Evolutionary conservation across 2,329 filamentous ascomycete species (phyloP).

Genomic region (Alternaria infectoria): DNA sequence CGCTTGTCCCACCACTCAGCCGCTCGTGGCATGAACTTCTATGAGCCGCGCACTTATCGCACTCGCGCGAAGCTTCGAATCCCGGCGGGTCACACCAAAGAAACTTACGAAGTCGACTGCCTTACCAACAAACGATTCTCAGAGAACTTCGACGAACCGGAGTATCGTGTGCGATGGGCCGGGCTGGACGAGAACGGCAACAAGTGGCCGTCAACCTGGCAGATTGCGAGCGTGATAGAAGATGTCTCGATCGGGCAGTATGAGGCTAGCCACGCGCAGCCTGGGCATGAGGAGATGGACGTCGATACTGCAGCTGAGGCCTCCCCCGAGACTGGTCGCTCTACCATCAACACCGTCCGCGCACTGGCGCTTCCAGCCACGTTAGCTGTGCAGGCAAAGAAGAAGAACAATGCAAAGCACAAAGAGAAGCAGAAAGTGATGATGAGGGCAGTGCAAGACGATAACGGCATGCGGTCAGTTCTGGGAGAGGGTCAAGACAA

Average conservation of each 20-base stretch:
- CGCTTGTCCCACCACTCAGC: background rate
- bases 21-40: background rate
- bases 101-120: background rate
- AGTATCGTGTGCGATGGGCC: background rate
- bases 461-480: background rate
- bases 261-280: background rate
- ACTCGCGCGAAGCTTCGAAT: background rate
- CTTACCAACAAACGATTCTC: accelerated
- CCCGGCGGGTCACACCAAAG: background rate
- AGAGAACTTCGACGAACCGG: background rate
- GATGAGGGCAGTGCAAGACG: background rate
- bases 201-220: background rate
- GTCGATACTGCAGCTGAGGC: background rate
- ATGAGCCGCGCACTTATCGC: background rate
- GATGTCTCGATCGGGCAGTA: background rate
- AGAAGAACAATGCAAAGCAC: background rate
- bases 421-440: background rate
- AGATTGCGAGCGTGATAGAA: background rate
- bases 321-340: background rate
- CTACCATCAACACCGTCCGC: background rate
- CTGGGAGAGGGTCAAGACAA: background rate
- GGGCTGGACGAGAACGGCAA: background rate
- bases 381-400: background rate
- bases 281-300: background rate
- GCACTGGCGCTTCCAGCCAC: background rate